These are phyloP conservation scores for Leishmania braziliensis DNA, from an alignment of 208 protist species.

Conservation along the genomic window DNA sequence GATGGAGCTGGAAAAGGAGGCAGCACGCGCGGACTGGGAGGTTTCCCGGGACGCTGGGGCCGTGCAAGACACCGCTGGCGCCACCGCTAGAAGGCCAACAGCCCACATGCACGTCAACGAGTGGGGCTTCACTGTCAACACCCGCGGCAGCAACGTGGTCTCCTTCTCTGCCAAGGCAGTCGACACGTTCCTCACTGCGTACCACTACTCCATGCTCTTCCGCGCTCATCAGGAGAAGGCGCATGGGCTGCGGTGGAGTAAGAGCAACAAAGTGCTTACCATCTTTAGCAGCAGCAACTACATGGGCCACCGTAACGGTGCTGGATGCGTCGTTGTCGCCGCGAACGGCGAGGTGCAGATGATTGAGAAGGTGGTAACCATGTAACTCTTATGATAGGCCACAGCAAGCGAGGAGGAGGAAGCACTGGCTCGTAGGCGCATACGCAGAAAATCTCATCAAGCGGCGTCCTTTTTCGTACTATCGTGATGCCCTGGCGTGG, in stretches of 20 bases:
- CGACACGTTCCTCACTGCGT: conserved; percentile 63
- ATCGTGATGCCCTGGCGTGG: background rate
- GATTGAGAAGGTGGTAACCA: conserved; percentile 63
- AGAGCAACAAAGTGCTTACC: conserved; percentile 78
- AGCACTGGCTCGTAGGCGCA: no score
- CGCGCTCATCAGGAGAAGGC: conserved; percentile 83
- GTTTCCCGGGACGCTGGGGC: background rate
- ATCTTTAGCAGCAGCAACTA: conserved; percentile 88
- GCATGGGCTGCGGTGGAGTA: conserved; percentile 70
- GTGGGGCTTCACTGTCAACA: conserved; percentile 72
- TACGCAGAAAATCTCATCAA: background rate
- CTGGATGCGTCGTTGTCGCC: conserved; percentile 65
- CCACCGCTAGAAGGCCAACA: background rate
- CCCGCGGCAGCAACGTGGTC: conserved; percentile 61
- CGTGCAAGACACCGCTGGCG: background rate
- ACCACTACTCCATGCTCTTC: conserved; percentile 76
- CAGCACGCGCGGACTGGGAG: background rate
- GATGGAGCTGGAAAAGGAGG: conserved; percentile 32
- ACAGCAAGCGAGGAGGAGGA: background rate
- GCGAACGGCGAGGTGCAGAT: conserved; percentile 68
- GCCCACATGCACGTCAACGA: conserved; percentile 43
- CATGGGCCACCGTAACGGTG: conserved; percentile 77
- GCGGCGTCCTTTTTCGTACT: background rate
- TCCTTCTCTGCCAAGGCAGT: conserved; percentile 72
- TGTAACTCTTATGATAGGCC: background rate